phyloP scores from a whole-genome alignment of 2,329 filamentous ascomycete species.

The Pleomassaria siparia region DNA sequence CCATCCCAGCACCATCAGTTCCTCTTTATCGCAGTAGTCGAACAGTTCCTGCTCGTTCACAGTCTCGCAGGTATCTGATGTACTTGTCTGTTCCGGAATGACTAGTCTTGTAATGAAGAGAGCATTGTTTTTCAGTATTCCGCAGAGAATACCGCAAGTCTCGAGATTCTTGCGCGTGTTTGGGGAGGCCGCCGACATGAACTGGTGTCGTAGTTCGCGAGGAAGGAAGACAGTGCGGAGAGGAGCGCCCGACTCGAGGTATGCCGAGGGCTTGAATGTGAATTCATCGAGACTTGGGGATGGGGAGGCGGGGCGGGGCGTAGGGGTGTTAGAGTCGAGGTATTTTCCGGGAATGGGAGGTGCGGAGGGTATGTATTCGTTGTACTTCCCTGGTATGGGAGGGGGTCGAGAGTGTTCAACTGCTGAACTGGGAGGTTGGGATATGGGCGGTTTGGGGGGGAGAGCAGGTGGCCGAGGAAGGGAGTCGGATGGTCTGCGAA shows the following conservation, averaged over 20 bases:
- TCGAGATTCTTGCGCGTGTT: slow-evolving; percentile 86
- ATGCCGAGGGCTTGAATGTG: slow-evolving; percentile 81
- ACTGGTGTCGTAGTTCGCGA: slow-evolving; percentile 68
- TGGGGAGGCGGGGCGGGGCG: slow-evolving; percentile 29
- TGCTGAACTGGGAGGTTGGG: slow-evolving; percentile 16
- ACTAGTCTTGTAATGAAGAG: slow-evolving; percentile 87
- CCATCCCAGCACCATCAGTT: slow-evolving; percentile 88
- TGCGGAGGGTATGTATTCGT: slow-evolving; percentile 7
- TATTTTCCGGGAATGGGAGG: slow-evolving; percentile 30
- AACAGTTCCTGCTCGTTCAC: slow-evolving; percentile 82
- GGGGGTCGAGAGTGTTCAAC: slow-evolving; percentile 21
- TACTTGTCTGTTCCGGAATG: slow-evolving; percentile 87
- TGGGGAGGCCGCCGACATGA: slow-evolving; percentile 70
- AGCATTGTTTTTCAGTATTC: slow-evolving; percentile 87
- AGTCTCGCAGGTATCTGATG: slow-evolving; percentile 92
- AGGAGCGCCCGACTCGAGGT: slow-evolving; percentile 84
- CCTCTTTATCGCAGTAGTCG: slow-evolving; percentile 83
- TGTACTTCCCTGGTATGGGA: slow-evolving; percentile 35
- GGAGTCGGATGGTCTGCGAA: slow-evolving; percentile 27
- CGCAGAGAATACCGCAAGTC: slow-evolving; percentile 93
- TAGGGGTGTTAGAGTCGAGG: slow-evolving; percentile 19
- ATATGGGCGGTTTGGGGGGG: slow-evolving; percentile 31
- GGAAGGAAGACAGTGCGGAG: slow-evolving; percentile 89
- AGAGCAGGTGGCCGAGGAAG: slow-evolving; percentile 26
- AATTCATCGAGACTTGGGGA: slow-evolving; percentile 55